Conservation (phyloP, 441 rosid species). For the Populus trichocarpa region DNA sequence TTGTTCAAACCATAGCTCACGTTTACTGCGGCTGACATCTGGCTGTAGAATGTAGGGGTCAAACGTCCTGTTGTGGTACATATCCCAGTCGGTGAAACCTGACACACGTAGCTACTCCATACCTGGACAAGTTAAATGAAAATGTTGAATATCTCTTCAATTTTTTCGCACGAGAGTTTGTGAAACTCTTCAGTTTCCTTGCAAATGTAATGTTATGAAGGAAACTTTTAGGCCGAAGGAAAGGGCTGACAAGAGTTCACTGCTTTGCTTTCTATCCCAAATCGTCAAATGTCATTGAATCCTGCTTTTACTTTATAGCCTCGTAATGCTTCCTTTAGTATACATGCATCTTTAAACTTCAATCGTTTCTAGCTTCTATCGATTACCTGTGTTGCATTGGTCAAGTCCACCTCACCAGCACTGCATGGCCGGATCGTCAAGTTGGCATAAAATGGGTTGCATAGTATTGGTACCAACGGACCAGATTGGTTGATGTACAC, state of each 20-base stretch:
- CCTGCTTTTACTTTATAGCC: too few species aligned
- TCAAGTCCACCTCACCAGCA: constrained; percentile 64
- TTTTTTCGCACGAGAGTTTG: background rate
- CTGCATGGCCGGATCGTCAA: constrained; percentile 60
- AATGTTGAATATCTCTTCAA: background rate
- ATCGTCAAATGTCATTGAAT: background rate
- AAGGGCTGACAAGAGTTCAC: background rate
- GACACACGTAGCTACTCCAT: constrained; percentile 68
- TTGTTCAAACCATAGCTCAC: constrained; percentile 54
- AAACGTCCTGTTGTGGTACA: constrained; percentile 73
- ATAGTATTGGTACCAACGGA: constrained; percentile 74
- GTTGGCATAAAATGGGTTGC: constrained; percentile 70
- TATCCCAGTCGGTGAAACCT: constrained; percentile 59
- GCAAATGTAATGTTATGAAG: background rate
- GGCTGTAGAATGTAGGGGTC: constrained; percentile 63
- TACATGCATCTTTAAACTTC: background rate
- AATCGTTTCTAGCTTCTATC: background rate
- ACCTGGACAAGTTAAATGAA: constrained; percentile 38
- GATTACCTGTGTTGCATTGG: constrained; percentile 77
- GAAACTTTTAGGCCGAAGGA: background rate
- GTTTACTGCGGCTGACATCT: constrained; percentile 63
- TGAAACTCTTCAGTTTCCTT: background rate
- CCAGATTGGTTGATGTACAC: constrained; percentile 94
- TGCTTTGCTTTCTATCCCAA: too few species aligned
- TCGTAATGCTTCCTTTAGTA: too few species aligned